Conservation (phyloP, 331 rosid species). For the Telfairia occidentalis region DNA sequence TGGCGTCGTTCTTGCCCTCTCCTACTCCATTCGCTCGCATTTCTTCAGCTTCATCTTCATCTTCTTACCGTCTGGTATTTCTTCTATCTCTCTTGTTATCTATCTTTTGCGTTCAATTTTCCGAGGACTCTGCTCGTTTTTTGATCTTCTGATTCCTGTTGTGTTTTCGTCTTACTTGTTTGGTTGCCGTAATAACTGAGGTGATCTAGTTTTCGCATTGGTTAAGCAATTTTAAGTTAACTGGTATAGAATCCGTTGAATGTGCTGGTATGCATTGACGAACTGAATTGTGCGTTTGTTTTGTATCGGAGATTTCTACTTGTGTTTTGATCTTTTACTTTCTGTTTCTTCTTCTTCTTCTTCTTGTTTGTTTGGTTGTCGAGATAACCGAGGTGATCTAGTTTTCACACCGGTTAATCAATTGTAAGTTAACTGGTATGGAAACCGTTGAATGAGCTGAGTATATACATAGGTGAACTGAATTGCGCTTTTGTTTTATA, state of each 20-base stretch:
- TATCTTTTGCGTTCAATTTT: not conserved
- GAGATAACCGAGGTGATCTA: not conserved
- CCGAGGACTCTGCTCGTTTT: not conserved
- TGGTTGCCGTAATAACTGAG: not conserved
- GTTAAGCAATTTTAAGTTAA: not conserved
- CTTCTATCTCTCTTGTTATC: not conserved
- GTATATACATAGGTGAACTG: not conserved
- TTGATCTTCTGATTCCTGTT: constrained; percentile 2
- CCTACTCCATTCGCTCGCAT: constrained; percentile 17
- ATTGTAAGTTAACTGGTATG: not conserved
- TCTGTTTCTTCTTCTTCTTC: not conserved
- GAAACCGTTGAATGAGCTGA: not conserved
- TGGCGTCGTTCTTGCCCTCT: constrained; percentile 18
- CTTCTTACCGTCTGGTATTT: constrained; percentile 20
- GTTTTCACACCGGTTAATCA: not conserved
- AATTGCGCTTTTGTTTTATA: not conserved
- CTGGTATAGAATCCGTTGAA: not conserved
- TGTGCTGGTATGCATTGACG: not conserved
- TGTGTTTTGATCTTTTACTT: not conserved
- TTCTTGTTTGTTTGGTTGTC: not conserved
- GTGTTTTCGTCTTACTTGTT: not conserved
- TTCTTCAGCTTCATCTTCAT: constrained; percentile 23
- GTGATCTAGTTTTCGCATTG: not conserved
- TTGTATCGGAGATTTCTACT: not conserved
- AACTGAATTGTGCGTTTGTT: not conserved